A percentile compares a stretch with the other conserved stretches of the same genome.
phyloP scores from a whole-genome alignment of 371 early-diverging fungal genomes.

The Lichtheimia ornata region DNA sequence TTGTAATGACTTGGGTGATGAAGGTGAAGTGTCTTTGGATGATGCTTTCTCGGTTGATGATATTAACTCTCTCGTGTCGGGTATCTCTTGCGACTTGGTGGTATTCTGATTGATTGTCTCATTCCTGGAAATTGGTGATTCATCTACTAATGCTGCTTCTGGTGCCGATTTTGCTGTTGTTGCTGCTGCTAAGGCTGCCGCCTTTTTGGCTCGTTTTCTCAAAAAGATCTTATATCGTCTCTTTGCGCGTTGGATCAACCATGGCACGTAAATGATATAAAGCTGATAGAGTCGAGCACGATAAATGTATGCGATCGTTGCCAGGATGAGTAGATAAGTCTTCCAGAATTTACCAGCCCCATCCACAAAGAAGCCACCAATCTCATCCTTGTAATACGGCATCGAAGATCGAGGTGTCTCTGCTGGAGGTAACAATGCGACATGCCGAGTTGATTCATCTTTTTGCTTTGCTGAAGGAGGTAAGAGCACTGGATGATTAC shows the following conservation, averaged over 20 bases:
- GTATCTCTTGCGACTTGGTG: too few species aligned
- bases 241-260: too few species aligned
- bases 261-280: slow-evolving; percentile 9
- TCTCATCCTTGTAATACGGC: slow-evolving; percentile 6
- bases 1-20: neutral
- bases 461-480: neutral
- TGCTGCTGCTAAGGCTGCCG: neutral
- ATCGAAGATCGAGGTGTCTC: neutral
- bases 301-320: slow-evolving; percentile 26
- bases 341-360: slow-evolving; percentile 41
- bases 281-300: slow-evolving; percentile 23
- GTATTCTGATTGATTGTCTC: too few species aligned
- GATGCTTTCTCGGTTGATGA: neutral
- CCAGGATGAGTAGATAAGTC: slow-evolving; percentile 25
- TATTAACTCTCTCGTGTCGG: too few species aligned
- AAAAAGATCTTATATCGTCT: too few species aligned
- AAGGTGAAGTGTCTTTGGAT: neutral
- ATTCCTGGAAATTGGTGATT: too few species aligned
- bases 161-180: neutral
- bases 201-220: neutral
- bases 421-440: slow-evolving; percentile 1
- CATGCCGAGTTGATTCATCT: too few species aligned
- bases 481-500: neutral
- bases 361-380: slow-evolving; percentile 29
- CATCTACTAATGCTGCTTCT: neutral